Base-by-base conservation (phyloP, 768 basidiomycete genomes). In the Mycena vulgaris region DNA sequence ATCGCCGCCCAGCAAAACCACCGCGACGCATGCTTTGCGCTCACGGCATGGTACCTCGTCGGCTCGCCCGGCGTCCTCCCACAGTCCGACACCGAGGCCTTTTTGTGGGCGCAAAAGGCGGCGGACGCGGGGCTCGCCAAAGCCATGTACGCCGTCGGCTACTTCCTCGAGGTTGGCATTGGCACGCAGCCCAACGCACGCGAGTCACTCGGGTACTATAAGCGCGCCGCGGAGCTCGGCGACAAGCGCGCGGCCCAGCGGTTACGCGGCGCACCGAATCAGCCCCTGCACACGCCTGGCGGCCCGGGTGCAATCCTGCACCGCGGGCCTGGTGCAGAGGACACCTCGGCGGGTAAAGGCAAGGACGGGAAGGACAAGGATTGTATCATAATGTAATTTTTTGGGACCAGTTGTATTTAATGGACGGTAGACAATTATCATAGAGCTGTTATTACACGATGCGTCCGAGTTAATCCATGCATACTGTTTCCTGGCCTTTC, bases 1-100 rank as follows among this genome's bases (percentile, higher is more conserved):
- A 99, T 99, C 73, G 97, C 97, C 33, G 98, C 98, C 3, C 97
- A 98, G 77, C 97, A 98, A 83, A 92, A 91, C 75, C 98, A 99
- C 78, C 92, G 94, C 6, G 98, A 99, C 76, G 96, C 97, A 0
- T 99, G 97, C 79, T 99, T 99, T 77, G 97, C 98, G 1, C 86
- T 99, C 47, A 99, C 98, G 21, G 97, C 98, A 9, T 99, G 97
- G 97, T 99, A 99, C 78, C 92, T 99, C 72, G 97, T 99, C 68
- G 98, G 98, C 53, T 98, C 97, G 11, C 95, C 97, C 0, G 97
- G 98, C 27, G 96, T 99, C 2, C 88, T 99, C 19, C 97, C 98
- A 0, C 98, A 99, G 78, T 98, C 96, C 0, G 98, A 99, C 78
- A 99, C 97, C 0, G 98, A 99, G 78, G 98, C 98, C 14, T 99